Base-by-base conservation (phyloP, 2,329 filamentous ascomycete genomes). In the Sarocladium oryzae region DNA sequence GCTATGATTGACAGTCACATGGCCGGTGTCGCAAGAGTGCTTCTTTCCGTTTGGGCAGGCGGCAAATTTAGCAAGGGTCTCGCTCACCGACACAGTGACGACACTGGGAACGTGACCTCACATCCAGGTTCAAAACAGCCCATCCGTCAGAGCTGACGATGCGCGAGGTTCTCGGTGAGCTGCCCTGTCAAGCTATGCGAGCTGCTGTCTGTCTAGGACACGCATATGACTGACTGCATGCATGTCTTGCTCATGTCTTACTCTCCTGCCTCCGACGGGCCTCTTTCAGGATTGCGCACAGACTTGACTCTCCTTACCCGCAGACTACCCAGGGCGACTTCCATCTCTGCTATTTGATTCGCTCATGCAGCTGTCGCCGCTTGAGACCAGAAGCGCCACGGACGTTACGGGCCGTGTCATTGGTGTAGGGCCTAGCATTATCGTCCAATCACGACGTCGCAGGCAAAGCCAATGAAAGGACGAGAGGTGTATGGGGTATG, bases 171-270 rank as follows among this genome's bases (percentile, higher is more conserved):
- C 43, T 33, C 43, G 43, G 43, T 48, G 21, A 30, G 26, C 40
- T 13, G n/a, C 35, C 28, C 13, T 48, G 24, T 10, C 43, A 48
- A 45, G 20, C 26, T 32, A 5, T 32, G 43, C 43, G 43, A 48
- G 43, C 43, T 13, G 43, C 43, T 48, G 43, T 21, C 16, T 48
- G 43, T 48, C 43, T 33, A 21, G 26, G 43, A 48, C 43, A 48
- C 40, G 40, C 40, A 45, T n/a, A n/a, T n/a, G 28, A 23, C 28
- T 9, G 11, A 21, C 16, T 9, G 20, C 24, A 48, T 48, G 43
- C 43, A 48, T 48, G 43, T 48, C 43, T 48, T 33, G 43, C 43
- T 20, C 43, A 32, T 48, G 43, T 48, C 43, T 48, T 33, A 33
- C 24, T 48, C 43, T 33, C 26, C 28, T 10, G 4, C 13, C 43